Evolutionary conservation across 106 monocot species (phyloP), one percentile per base, ranked within the genome.

Genomic region (Triglochin maritima): DNA sequence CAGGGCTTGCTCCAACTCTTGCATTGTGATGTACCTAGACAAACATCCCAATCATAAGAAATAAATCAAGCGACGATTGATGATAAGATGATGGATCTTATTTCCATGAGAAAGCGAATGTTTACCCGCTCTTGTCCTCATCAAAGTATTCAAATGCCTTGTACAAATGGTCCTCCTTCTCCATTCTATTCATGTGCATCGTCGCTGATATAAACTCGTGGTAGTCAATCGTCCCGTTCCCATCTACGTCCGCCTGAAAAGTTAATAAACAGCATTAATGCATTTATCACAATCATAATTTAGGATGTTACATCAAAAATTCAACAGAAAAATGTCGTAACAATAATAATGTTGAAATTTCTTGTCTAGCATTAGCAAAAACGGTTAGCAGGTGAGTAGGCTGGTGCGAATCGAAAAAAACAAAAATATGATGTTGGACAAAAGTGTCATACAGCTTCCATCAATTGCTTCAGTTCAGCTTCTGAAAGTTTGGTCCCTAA

Each of bases 81-180:
- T n/a, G 8, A 44, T 10, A 56, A 69, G 17, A n/a, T 44, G 7
- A 64, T 64, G 12, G 46, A 6, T 5, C 5, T 10, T 11, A 65
- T 11, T 29, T 29, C 29, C 5, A 13, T 15, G n/a, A 52, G 0
- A 59, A 4, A 11, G 47, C 17, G 12, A 14, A 60, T 43, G 3
- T 72, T 77, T 80, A 93, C 86, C 94, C 94, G 74, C 89, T 94
- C 13, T 72, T 76, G 67, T 94, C 94, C 62, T 77, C 75, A 59
- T 92, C 92, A 71, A 92, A 92, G 75, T 88, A 88, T 57, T 83
- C 79, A 64, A 92, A 92, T 63, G 88, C 87, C 71, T 82, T 85
- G 66, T 77, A 79, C 44, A 92, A 65, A 68, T 79, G 82, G 64
- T 87, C 75, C 65, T 92, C 92, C 57, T 70, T 85, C 58, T 92